Evolutionary conservation across 2,329 filamentous ascomycete species (phyloP).

Genomic region (Aspergillus tamarii): DNA sequence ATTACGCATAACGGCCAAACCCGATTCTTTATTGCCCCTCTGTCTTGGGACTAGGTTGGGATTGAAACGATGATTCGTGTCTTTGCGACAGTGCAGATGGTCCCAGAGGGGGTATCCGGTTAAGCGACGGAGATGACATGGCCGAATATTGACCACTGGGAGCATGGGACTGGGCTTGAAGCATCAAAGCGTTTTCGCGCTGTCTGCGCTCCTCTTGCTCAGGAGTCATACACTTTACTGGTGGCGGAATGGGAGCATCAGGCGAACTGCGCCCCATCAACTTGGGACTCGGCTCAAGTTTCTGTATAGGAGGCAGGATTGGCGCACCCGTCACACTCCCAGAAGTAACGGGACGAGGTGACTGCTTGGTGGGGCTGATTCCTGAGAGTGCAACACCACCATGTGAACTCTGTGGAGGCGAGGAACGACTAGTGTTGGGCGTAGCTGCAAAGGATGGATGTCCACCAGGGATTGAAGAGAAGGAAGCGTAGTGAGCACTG

Average conservation of each 20-base stretch:
- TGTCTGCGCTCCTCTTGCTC: conserved; percentile 47
- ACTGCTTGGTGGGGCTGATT: conserved; percentile 51
- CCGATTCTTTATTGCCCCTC: conserved; percentile 7
- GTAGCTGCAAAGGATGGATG: conserved; percentile 40
- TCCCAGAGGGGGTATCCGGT: conserved; percentile 36
- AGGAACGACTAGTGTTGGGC: conserved; percentile 37
- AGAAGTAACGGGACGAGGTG: conserved; percentile 42
- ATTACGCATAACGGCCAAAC: not conserved
- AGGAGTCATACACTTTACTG: conserved; percentile 48
- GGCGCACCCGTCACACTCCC: conserved; percentile 38
- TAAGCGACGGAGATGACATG: conserved; percentile 39
- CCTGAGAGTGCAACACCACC: conserved; percentile 44
- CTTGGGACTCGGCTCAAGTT: conserved; percentile 47
- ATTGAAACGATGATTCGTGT: conserved; percentile 28
- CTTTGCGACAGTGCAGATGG: conserved; percentile 29
- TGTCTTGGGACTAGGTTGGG: conserved; percentile 17
- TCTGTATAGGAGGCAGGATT: conserved; percentile 45
- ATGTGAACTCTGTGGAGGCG: conserved; percentile 42
- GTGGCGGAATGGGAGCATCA: conserved; percentile 46
- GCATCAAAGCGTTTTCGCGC: conserved; percentile 38
- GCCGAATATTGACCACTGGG: conserved; percentile 28
- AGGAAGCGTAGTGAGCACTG: conserved; percentile 29
- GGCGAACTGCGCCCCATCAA: conserved; percentile 48
- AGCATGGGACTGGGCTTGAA: conserved; percentile 22
- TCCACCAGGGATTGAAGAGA: conserved; percentile 34